Base-by-base conservation (phyloP, 2,329 filamentous ascomycete genomes). In the Atkinsonella texensis region DNA sequence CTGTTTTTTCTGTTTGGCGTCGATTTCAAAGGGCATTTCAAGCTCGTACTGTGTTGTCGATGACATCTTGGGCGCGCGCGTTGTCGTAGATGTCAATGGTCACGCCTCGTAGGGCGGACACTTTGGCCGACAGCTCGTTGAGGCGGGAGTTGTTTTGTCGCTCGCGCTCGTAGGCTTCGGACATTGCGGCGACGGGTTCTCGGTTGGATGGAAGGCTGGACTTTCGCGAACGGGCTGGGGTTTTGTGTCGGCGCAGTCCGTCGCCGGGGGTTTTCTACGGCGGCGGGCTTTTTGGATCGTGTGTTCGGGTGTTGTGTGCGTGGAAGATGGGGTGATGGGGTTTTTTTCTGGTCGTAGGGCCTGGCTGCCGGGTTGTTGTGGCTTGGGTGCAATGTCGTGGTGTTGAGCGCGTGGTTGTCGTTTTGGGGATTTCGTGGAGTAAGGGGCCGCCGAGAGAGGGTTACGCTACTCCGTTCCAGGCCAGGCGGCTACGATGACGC, bases 31-130 rank as follows among this genome's bases (percentile, higher is more conserved):
- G 38, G 43, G 40, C 46, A 38, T 40, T 52, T 28, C 35, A 31
- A 39, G 33, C 39, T 58, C 81, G 53, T 76, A 94, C 88, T 40
- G 87, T 91, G 63, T 81, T 83, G 69, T 98, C 89, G 59, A 98
- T 87, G 56, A 95, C 80, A 58, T 86, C 81, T 62, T 97, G 91
- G 60, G 87, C 81, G 53, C 89, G 82, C 48, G 93, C 93, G 66
- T 93, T 89, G 71, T 97, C 90, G 77, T 97, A 96, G 63, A 98
- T 98, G 73, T 98, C 89, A 58, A 97, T 82, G 42, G 93, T 98
- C 48, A 98, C 89, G 68, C 87, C 87, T 63, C 91, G 89, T 56
- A 98, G 80, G 49, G 89, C 89, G 17, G 87, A 87, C 51, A 97
- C 90, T 73, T 98, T 98, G 58, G 82, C 79, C 15, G 87, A 86